Evolutionary conservation across 495 filamentous ascomycete genomes (phyloP), one percentile per base, ranked within the genome.

Genomic region (Aspergillus incahuasiensis): DNA sequence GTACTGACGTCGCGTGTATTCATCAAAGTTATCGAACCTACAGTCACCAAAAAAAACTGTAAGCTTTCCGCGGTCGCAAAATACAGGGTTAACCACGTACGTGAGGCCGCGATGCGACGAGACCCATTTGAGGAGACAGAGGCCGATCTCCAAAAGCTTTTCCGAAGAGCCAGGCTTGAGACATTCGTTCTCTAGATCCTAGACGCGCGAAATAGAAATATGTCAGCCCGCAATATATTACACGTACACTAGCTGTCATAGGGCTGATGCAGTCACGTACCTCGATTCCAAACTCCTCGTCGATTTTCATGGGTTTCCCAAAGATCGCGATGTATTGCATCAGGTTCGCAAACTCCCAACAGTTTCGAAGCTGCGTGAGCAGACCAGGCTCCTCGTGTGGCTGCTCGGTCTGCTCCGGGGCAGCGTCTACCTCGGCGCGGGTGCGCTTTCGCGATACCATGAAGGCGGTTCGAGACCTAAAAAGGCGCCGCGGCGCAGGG

Each of bases 291-390:
- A 95, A 74, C 65, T 87, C 83, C 60, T 94, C 86, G 65, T 92
- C 88, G 55, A 96, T 87, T 72, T 92, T 95, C 70, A 95, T 85
- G 41, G 86, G 83, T 59, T 86, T 84, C 24, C 91, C 91, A 72
- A 98, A 98, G 50, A 91, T 81, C 62, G 84, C 84, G 51, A 97
- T 87, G 75, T 90, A 98, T 71, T 98, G 94, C 75, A 87, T 91
- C 5, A 98, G 79, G 66, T 90, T 91, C 44, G 94, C 89, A 71
- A 98, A 96, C 69, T 97, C 88, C 91, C 94, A 97, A 74, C 85
- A 86, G 68, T 88, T 94, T 46, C 92, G 79, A 55, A 98, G 78
- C 58, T 79, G 83, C 44, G 86, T 74, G 20, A 96, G 78, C 52
- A 85, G 58, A 47, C 72, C 74, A 43, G 68, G 66, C 59, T 83